A percentile compares a stretch with the other conserved stretches of the same genome.
Evolutionary conservation across 2,329 filamentous ascomycete species (phyloP).

Genomic region (Fusarium nodosum): DNA sequence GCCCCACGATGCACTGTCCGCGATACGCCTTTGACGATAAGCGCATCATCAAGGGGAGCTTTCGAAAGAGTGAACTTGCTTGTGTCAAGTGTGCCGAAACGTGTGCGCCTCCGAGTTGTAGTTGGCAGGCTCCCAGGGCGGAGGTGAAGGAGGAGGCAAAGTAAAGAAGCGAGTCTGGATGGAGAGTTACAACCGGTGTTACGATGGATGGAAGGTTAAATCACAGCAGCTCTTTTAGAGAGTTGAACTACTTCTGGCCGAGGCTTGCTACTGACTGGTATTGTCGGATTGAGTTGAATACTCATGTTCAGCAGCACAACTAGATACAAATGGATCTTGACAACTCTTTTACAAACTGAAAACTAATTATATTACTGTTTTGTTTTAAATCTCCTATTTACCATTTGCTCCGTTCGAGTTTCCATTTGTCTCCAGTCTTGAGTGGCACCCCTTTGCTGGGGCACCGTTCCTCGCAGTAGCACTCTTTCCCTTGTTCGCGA

Average conservation of each 20-base stretch:
- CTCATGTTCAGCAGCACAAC: not conserved
- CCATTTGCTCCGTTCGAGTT: conserved; percentile 18
- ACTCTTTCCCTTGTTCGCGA: conserved; percentile 12
- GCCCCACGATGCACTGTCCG: conserved; percentile 45
- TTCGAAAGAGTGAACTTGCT: conserved; percentile 46
- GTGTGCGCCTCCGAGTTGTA: conserved; percentile 48
- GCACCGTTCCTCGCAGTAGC: conserved; percentile 19
- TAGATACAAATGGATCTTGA: too few species aligned
- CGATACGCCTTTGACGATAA: conserved; percentile 49
- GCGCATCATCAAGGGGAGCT: conserved; percentile 46
- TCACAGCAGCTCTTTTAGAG: not conserved
- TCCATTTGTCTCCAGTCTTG: not conserved
- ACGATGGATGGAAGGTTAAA: not conserved
- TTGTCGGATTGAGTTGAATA: not conserved
- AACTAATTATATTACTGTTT: not conserved
- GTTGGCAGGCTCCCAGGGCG: conserved; percentile 46
- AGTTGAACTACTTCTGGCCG: too few species aligned
- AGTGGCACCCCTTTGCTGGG: conserved; percentile 6
- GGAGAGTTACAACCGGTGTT: not conserved
- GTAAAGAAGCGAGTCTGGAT: not conserved
- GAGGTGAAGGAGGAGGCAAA: conserved; percentile 20
- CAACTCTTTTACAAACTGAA: not conserved
- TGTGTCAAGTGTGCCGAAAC: conserved; percentile 49
- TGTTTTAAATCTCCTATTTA: not conserved
- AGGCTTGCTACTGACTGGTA: too few species aligned